These are phyloP conservation scores for Wallacemonas collosoma DNA, from an alignment of 208 protist species.

Conservation along the genomic window DNA sequence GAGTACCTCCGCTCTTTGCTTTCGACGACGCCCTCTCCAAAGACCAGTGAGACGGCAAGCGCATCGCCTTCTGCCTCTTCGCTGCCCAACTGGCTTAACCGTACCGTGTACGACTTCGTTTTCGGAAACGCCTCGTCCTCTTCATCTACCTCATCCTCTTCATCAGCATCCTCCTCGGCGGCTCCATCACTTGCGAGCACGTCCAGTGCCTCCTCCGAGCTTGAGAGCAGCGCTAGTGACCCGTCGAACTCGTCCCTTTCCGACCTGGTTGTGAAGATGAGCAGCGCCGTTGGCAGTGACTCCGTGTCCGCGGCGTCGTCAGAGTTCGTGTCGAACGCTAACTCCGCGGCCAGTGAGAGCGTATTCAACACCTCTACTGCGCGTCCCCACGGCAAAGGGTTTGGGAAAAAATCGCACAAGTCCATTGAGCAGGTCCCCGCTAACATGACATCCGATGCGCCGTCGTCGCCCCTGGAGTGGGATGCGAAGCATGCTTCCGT, in stretches of 20 bases:
- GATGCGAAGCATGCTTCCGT: slow-evolving; percentile 20
- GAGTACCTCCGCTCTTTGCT: slow-evolving; percentile 7
- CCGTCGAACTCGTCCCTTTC: not conserved
- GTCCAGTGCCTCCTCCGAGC: no score
- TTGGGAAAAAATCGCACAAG: slow-evolving; percentile 15
- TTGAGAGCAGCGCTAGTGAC: not conserved
- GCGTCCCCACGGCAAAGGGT: not conserved
- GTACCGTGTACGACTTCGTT: not conserved
- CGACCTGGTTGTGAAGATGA: not conserved
- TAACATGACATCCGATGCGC: not conserved
- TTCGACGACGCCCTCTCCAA: not conserved
- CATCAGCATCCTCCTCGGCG: no score
- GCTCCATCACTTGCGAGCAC: no score
- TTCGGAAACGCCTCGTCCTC: not conserved
- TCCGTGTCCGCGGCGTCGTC: not conserved
- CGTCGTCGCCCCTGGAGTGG: not conserved
- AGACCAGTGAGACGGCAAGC: not conserved
- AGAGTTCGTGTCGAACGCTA: not conserved
- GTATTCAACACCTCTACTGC: not conserved
- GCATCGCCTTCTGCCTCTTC: not conserved
- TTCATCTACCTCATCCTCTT: no score
- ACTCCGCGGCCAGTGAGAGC: not conserved
- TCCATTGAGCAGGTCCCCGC: not conserved
- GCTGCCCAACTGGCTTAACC: not conserved
- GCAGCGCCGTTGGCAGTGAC: not conserved